A percentile compares a stretch with the other conserved stretches of the same genome.
Evolutionary conservation across 164 flowering plant species (phyloP).

Genomic region (Vitis rupestris): DNA sequence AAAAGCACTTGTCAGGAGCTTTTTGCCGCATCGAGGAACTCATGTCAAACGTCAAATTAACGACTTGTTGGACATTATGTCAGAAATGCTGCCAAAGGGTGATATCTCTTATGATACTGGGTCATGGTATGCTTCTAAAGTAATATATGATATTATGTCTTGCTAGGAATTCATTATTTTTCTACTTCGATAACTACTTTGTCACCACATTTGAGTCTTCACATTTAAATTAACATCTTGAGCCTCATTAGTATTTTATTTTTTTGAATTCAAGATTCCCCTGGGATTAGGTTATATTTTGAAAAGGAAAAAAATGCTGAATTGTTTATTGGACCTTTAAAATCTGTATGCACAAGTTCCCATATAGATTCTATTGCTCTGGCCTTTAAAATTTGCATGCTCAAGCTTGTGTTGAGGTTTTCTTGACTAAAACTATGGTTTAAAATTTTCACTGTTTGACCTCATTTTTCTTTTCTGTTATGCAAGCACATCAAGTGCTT

Average conservation of each 20-base stretch:
- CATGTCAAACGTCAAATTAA: slow-evolving; percentile 31
- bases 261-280: no score
- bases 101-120: slow-evolving; percentile 25
- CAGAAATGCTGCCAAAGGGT: slow-evolving; percentile 44
- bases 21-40: slow-evolving; percentile 57
- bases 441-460: no score
- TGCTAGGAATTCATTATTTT: background rate
- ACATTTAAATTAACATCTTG: background rate
- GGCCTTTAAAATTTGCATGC: background rate
- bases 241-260: background rate
- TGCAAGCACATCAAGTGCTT: no score
- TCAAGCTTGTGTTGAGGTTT: background rate
- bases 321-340: background rate
- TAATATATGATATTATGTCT: background rate
- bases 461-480: no score
- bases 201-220: background rate
- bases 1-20: slow-evolving; percentile 74
- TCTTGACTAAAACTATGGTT: background rate
- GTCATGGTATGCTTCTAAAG: slow-evolving; percentile 39
- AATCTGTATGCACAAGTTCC: background rate
- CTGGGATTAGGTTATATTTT: no score
- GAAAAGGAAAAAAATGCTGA: no score
- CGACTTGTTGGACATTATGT: slow-evolving; percentile 46
- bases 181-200: background rate
- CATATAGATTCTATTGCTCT: background rate